Evolutionary conservation across 768 basidiomycete genomes (phyloP).

Genomic region (Russula compacta): DNA sequence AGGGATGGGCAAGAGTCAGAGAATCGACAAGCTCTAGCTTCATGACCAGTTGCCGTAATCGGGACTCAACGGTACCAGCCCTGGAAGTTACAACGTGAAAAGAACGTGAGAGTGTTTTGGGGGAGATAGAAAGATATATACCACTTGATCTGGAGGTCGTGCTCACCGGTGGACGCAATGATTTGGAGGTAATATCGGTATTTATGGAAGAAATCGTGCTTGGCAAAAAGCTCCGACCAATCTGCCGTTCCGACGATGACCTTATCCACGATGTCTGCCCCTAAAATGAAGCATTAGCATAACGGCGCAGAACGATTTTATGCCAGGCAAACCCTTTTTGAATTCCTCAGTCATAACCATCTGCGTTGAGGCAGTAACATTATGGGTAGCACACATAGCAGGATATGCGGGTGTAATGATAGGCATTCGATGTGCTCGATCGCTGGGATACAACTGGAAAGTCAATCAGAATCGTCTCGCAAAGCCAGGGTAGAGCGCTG

Average conservation of each 20-base stretch:
- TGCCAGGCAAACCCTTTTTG: slow-evolving; percentile 56
- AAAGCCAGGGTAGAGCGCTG: neutral
- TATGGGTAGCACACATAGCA: slow-evolving; percentile 98
- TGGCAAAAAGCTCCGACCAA: slow-evolving; percentile 92
- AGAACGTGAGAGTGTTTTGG: neutral
- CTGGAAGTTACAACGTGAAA: slow-evolving; percentile 27
- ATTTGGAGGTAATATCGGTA: slow-evolving; percentile 96
- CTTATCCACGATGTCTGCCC: slow-evolving; percentile 87
- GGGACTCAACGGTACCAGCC: slow-evolving; percentile 98
- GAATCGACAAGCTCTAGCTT: slow-evolving; percentile 95
- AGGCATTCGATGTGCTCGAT: slow-evolving; percentile 96
- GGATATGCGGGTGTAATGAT: slow-evolving; percentile 99
- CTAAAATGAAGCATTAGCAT: slow-evolving; percentile 34
- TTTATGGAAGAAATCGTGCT: slow-evolving; percentile 95
- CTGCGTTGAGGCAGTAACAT: slow-evolving; percentile 91
- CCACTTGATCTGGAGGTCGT: slow-evolving; percentile 92
- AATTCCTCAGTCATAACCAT: slow-evolving; percentile 95
- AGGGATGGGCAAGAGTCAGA: slow-evolving; percentile 87
- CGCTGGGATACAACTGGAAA: slow-evolving; percentile 74
- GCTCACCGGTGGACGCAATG: slow-evolving; percentile 77
- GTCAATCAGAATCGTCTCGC: neutral
- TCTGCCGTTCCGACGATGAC: slow-evolving; percentile 74
- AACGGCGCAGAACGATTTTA: neutral
- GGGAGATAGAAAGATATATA: slow-evolving; percentile 30
- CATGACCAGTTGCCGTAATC: slow-evolving; percentile 92